These are phyloP conservation scores for Singerocomus inundabilis DNA, from an alignment of 1,284 basidiomycete species.

Conservation along the genomic window DNA sequence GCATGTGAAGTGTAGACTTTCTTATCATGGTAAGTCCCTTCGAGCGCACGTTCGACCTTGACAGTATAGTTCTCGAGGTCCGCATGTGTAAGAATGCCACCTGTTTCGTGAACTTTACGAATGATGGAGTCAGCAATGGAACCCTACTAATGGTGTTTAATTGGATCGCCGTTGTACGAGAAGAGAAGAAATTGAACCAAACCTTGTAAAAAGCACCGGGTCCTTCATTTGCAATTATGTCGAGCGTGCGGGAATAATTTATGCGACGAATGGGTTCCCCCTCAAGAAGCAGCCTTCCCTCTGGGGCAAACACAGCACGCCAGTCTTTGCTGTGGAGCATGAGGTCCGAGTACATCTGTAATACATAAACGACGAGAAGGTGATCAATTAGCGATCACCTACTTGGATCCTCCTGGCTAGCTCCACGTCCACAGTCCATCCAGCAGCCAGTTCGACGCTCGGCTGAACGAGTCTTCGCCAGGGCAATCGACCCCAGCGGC, in stretches of 20 bases:
- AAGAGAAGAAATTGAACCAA: constrained; percentile 27
- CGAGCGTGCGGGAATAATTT: constrained; percentile 69
- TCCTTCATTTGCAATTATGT: constrained; percentile 64
- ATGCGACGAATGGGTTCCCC: constrained; percentile 72
- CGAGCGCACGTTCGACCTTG: constrained; percentile 69
- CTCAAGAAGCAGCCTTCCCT: constrained; percentile 67
- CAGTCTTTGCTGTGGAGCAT: background rate
- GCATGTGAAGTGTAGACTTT: constrained; percentile 83
- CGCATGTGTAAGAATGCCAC: constrained; percentile 74
- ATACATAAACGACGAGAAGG: background rate
- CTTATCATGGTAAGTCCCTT: constrained; percentile 73
- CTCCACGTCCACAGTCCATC: background rate
- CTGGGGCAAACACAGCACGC: constrained; percentile 67
- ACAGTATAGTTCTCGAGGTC: constrained; percentile 75
- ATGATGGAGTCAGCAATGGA: constrained; percentile 74
- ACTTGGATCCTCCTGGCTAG: background rate
- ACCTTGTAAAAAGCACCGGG: constrained; percentile 75
- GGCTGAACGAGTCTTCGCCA: background rate
- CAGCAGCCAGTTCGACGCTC: background rate
- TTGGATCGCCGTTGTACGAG: constrained; percentile 12
- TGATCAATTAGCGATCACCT: background rate
- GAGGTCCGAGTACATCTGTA: background rate
- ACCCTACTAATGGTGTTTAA: constrained; percentile 44
- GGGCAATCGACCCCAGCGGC: background rate
- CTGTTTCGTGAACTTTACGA: constrained; percentile 61